Evolutionary conservation across 139 green algal species (phyloP).

Genomic region (Parachlorella kessleri): DNA sequence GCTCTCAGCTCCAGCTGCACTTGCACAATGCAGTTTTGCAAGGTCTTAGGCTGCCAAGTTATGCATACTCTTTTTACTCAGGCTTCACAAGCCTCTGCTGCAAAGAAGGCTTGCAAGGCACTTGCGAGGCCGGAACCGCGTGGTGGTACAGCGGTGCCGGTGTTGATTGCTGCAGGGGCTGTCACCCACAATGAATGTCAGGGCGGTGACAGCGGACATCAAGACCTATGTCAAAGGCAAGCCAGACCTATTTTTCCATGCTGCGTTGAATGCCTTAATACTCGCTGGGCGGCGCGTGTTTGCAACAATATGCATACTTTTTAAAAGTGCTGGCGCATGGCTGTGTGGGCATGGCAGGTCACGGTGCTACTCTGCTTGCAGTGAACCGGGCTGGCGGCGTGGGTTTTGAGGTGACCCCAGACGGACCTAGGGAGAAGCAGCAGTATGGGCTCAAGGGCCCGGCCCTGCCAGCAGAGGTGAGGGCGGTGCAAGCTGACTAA

Average conservation of each 20-base stretch:
- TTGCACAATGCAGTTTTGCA: not conserved
- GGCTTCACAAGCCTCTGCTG: not conserved
- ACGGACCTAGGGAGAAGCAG: constrained; percentile 20
- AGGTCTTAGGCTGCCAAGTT: not conserved
- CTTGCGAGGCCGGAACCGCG: not conserved
- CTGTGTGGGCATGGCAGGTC: no score
- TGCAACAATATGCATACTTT: no score
- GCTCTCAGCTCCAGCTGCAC: no score
- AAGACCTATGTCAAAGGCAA: constrained; percentile 15
- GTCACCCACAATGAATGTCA: constrained; percentile 65
- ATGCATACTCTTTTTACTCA: not conserved
- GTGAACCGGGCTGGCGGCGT: not conserved
- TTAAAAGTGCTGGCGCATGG: no score
- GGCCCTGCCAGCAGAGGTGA: constrained; percentile 15
- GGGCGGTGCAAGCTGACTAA: not conserved
- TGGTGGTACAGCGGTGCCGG: not conserved
- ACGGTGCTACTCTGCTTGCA: no score
- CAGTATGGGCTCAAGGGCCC: constrained; percentile 39
- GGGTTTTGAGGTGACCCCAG: constrained; percentile 17
- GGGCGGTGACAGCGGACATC: constrained; percentile 29
- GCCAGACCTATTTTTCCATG: no score
- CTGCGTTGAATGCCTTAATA: no score
- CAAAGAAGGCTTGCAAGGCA: not conserved
- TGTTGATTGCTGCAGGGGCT: constrained; percentile 52
- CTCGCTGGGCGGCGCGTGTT: no score